Base-by-base conservation (phyloP, 1,139 yeast genomes). In the Candida dubliniensis region DNA sequence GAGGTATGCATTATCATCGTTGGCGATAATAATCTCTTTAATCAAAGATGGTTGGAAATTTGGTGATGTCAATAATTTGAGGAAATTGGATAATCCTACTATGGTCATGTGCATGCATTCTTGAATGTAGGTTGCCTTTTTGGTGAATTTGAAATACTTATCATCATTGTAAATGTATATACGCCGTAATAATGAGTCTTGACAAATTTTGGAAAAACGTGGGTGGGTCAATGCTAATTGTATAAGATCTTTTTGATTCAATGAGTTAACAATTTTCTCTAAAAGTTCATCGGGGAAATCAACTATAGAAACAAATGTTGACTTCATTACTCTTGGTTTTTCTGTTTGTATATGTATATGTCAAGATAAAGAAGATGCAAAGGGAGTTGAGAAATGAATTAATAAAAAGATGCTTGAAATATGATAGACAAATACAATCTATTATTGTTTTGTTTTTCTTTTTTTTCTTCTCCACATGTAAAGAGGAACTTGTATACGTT, bases 81-180 rank as follows among this genome's bases (percentile, higher is more conserved):
- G 9, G 14, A 37, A 37, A 14, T 12, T 37, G 15, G 34, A 31
- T 30, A 37, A 31, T 12, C 40, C 40, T 24, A 31, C 13, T 5
- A 12, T 14, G 2, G 40, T 37, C 10, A 31, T 14, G 9, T 37
- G 31, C 23, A 37, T 23, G 7, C 7, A 29, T 37, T 37, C 40
- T 8, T 37, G 24, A 12, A 37, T 31, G 18, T 37, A 37, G 13
- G 12, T 37, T 12, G 40, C 29, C 15, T 37, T 37, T 18, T 37
- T 37, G 11, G 40, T 30, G 13, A 31, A 37, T 24, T 24, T 37
- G 30, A 37, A 37, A 24, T 29, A 37, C n/a, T 76, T 3, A 18
- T 40, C 38, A 34, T 29, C 52, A 56, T 40, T 36, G 15, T 40
- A 35, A 27, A 40, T 26, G 25, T 40, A 40, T 11, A 40, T 24